A percentile compares a stretch with the other conserved stretches of the same genome.
These are phyloP conservation scores for Naganishia friedmannii DNA, from an alignment of 768 basidiomycete species.

Conservation along the genomic window DNA sequence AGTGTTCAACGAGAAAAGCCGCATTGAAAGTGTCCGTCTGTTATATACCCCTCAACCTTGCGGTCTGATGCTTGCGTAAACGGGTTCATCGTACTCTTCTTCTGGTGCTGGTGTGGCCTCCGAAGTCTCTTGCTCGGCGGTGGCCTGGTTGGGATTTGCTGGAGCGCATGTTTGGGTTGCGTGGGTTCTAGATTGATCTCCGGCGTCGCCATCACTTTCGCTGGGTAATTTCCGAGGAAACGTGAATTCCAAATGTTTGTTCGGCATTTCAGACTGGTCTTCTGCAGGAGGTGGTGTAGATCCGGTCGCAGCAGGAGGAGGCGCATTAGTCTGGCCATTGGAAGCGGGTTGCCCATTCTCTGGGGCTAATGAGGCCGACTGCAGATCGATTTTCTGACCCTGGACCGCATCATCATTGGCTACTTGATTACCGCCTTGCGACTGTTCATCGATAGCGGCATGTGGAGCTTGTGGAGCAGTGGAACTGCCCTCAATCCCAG, in stretches of 20 bases:
- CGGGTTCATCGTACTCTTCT: conserved; percentile 13
- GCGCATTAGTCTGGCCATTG: background rate
- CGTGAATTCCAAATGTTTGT: conserved; percentile 7
- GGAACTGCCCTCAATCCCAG: background rate
- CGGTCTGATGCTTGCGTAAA: conserved; percentile 13
- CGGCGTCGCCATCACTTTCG: background rate
- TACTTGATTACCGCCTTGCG: background rate
- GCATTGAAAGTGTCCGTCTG: background rate
- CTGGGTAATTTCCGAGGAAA: background rate
- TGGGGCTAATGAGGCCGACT: background rate
- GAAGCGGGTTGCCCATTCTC: background rate
- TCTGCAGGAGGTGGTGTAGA: background rate
- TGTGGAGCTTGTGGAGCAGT: background rate
- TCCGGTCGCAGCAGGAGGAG: background rate
- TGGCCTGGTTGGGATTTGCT: background rate
- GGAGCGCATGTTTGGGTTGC: background rate
- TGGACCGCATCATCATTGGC: background rate
- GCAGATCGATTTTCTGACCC: background rate
- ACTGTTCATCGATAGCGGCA: background rate
- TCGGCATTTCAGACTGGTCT: background rate
- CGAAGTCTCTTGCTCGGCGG: background rate
- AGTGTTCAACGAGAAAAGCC: background rate
- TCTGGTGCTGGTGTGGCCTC: background rate
- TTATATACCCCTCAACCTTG: background rate
- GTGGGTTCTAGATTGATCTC: background rate